Percentiles rank a stretch among this genome's conserved stretches.
Conservation (phyloP, 192 early-diverging fungal species). For the Phycomyces nitens region DNA sequence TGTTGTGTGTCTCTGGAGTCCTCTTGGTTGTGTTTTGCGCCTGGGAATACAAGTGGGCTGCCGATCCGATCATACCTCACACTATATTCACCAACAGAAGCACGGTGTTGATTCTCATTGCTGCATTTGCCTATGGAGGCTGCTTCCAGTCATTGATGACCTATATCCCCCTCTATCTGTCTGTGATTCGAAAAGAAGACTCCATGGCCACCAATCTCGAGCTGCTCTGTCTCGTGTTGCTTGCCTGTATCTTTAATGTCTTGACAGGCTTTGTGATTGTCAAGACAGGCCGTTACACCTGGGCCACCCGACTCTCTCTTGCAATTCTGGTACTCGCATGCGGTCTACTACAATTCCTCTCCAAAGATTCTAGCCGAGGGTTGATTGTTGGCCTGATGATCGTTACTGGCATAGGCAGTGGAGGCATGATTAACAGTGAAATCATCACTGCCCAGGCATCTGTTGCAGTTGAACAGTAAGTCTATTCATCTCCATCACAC, state of each 20-base stretch:
- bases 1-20: slow-evolving; percentile 25
- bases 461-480: slow-evolving; percentile 32
- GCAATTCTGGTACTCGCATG: slow-evolving; percentile 15
- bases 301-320: slow-evolving; percentile 24
- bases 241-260: slow-evolving; percentile 32
- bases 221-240: slow-evolving; percentile 27
- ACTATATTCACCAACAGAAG: slow-evolving; percentile 31
- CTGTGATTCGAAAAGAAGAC: slow-evolving; percentile 22
- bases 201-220: slow-evolving; percentile 28
- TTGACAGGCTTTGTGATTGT: slow-evolving; percentile 30
- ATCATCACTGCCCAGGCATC: slow-evolving; percentile 35
- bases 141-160: slow-evolving; percentile 36
- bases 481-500: not conserved
- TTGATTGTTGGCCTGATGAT: slow-evolving; percentile 34
- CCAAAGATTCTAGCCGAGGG: slow-evolving; percentile 19
- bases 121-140: slow-evolving; percentile 28
- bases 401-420: slow-evolving; percentile 29
- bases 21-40: slow-evolving; percentile 6
- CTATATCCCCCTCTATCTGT: slow-evolving; percentile 29
- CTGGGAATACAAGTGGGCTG: slow-evolving; percentile 18
- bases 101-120: slow-evolving; percentile 14
- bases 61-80: slow-evolving; percentile 23
- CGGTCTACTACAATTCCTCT: slow-evolving; percentile 18
- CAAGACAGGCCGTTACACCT: slow-evolving; percentile 26
- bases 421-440: slow-evolving; percentile 33